Evolutionary conservation across 2,329 filamentous ascomycete species (phyloP).

Genomic region (Xylaria sp.): DNA sequence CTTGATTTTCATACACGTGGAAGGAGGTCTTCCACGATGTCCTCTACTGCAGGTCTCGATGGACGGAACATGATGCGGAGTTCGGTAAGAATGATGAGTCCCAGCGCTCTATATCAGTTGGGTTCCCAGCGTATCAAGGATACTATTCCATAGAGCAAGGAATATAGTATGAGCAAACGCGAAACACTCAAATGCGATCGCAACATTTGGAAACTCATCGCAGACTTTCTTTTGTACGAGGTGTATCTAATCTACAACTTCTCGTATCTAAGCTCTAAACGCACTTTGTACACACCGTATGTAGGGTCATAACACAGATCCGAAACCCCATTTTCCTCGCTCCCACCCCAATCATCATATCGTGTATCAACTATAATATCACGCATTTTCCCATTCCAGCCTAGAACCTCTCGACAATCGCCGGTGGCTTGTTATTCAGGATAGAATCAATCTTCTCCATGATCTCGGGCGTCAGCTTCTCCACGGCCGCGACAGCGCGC

Average conservation of each 20-base stretch:
- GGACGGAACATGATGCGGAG: too few relatives aligned
- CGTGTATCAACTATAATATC: neutral
- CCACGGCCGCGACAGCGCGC: conserved; percentile 56
- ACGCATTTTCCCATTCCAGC: neutral
- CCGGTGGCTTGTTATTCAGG: conserved; percentile 62
- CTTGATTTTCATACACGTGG: too few relatives aligned
- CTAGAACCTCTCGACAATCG: conserved; percentile 44
- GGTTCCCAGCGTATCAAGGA: too few relatives aligned
- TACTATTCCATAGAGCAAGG: too few relatives aligned
- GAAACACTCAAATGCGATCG: too few relatives aligned
- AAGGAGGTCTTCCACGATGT: too few relatives aligned
- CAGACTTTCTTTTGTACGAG: neutral
- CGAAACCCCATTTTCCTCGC: neutral
- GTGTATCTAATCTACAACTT: neutral
- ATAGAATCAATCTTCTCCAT: conserved; percentile 65
- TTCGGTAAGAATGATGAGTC: too few relatives aligned
- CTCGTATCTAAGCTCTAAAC: neutral
- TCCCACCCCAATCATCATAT: neutral
- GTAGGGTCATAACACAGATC: neutral
- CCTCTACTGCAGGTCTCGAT: too few relatives aligned
- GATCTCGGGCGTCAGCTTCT: conserved; percentile 64
- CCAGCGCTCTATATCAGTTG: too few relatives aligned
- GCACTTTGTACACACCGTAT: neutral
- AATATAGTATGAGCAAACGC: too few relatives aligned
- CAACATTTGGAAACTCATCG: neutral